These are phyloP conservation scores for Scedosporium dehoogii DNA, from an alignment of 2,329 filamentous ascomycete species.

Conservation along the genomic window DNA sequence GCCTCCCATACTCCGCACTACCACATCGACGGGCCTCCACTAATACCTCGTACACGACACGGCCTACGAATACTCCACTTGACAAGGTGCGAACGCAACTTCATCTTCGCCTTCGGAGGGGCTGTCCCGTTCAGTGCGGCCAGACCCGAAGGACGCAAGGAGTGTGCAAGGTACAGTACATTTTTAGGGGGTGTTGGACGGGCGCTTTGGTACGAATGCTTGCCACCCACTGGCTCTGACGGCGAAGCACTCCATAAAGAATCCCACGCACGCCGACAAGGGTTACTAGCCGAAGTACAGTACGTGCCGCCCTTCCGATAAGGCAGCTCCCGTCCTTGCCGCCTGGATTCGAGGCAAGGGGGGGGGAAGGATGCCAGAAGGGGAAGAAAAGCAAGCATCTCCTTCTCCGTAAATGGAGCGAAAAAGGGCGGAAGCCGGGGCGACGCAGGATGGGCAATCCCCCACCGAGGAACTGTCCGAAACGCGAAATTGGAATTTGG, in stretches of 20 bases:
- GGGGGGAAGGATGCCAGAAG: background rate
- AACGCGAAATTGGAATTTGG: too few relatives aligned
- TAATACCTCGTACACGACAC: too few relatives aligned
- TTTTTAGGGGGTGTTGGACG: background rate
- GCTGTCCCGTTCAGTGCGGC: too few relatives aligned
- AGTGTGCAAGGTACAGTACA: background rate
- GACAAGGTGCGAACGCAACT: too few relatives aligned
- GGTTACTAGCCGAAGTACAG: background rate
- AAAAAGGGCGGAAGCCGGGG: background rate
- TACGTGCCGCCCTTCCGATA: constrained; percentile 1
- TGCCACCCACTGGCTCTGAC: background rate
- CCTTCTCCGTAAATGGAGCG: background rate
- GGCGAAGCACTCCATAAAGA: background rate
- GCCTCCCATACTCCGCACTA: too few relatives aligned
- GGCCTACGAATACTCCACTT: too few relatives aligned
- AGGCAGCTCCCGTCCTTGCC: constrained; percentile 1
- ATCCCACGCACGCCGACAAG: background rate
- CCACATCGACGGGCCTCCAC: too few relatives aligned
- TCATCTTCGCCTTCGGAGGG: too few relatives aligned
- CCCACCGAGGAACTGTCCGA: too few relatives aligned
- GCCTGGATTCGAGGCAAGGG: background rate
- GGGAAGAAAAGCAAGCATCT: background rate
- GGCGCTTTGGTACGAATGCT: background rate
- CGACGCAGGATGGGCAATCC: too few relatives aligned
- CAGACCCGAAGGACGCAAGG: too few relatives aligned